Conservation (phyloP, 805 yeast species). For the Lipomyces chichibuensis region DNA sequence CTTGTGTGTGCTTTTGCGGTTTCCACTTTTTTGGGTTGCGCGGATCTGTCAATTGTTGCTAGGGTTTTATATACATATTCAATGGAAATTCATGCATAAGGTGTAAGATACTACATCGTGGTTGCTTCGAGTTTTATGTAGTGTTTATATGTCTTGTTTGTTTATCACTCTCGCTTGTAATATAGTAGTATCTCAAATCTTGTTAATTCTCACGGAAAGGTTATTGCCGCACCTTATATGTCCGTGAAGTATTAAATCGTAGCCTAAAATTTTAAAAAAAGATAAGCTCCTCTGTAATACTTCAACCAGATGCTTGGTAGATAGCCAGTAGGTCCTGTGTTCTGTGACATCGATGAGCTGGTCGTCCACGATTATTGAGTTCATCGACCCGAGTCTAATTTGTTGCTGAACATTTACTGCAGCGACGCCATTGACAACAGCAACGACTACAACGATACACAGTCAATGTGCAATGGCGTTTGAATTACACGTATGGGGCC, state of each 20-base stretch:
- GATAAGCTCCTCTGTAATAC: too few relatives aligned
- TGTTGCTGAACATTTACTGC: not conserved
- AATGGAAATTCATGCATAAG: not conserved
- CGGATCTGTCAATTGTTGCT: not conserved
- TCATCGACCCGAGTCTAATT: too few relatives aligned
- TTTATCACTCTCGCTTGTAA: not conserved
- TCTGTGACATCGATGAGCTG: too few relatives aligned
- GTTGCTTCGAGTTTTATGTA: not conserved
- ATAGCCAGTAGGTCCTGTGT: too few relatives aligned
- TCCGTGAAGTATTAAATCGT: not conserved
- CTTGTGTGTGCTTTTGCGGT: not conserved
- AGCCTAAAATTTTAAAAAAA: too few relatives aligned
- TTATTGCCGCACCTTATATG: not conserved
- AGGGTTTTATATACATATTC: not conserved
- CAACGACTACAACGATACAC: not conserved
- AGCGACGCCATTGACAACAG: too few relatives aligned
- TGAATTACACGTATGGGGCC: constrained; percentile 37
- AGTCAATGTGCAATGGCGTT: constrained; percentile 6
- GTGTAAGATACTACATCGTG: not conserved
- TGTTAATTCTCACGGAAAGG: not conserved
- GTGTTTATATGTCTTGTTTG: not conserved
- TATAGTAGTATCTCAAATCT: not conserved
- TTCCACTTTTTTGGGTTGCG: not conserved
- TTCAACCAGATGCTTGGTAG: too few relatives aligned
- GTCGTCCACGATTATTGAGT: too few relatives aligned